Base-by-base conservation (phyloP, 192 early-diverging fungal genomes). In the Coemansia sp. region DNA sequence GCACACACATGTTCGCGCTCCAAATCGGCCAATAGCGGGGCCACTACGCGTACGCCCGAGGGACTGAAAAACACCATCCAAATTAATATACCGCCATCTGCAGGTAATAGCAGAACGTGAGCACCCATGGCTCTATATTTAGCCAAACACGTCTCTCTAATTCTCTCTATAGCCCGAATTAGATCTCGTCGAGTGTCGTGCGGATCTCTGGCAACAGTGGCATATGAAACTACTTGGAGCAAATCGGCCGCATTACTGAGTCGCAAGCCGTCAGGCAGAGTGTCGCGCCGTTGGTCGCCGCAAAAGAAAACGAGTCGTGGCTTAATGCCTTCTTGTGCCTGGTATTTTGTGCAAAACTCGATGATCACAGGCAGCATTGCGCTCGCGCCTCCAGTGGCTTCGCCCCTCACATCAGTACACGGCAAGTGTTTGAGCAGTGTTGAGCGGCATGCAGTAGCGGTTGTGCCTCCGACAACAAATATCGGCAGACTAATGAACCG, bases 41-140 rank as follows among this genome's bases (percentile, higher is more conserved):
- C 56, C 1, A 82, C 71, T 33, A 64, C 79, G 0, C 79, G 74
- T 14, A 75, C 79, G 0, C 79, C 79, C 16, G 79, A 82, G 2
- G 79, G 79, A 45, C 79, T 82, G 50, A 82, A 82, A 40, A 76
- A 21, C 65, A 74, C 79, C 63, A 82, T 59, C 74, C 79, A 82
- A 21, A 77, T 36, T 21, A 54, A 27, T 54, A 48, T 24, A 8
- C 35, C 57, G 14, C 37, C 3, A 34, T 46, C 13, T 14, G 10
- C 19, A 36, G 46, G 29, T 11, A 31, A 37, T 19, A 0, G 10
- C 17, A 29, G 21, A 37, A 39, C 11, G 14, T 16, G 41, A 54
- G 63, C 24, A 27, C 24, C 24, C 24, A 27, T 27, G 24, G 24
- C 59, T 24, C 16, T 31, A 33, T 24, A 39, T 21, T n/a, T 39